phyloP scores from a whole-genome alignment of 2,329 filamentous ascomycete genomes.

The Atkinsonella hypoxylon region DNA sequence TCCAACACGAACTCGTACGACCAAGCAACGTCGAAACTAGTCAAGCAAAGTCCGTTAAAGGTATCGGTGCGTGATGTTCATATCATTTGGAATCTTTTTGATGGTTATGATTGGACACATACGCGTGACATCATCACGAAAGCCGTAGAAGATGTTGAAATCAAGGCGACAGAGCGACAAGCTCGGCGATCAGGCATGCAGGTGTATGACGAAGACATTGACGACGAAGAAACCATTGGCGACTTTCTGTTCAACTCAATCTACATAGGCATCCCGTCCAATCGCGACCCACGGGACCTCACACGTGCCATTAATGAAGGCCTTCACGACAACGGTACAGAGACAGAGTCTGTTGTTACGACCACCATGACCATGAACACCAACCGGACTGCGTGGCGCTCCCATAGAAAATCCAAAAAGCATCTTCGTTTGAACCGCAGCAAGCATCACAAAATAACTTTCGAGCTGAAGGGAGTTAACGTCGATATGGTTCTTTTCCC shows the following conservation, averaged over 20 bases:
- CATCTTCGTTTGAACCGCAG: conserved; percentile 69
- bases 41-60: conserved; percentile 58
- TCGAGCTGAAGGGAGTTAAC: conserved; percentile 77
- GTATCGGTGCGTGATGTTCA: conserved; percentile 77
- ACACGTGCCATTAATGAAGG: conserved; percentile 76
- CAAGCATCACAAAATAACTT: conserved; percentile 87
- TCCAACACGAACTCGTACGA: conserved; percentile 66
- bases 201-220: conserved; percentile 55
- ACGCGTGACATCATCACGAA: conserved; percentile 80
- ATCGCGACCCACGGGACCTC: conserved; percentile 73
- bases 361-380: conserved; percentile 54
- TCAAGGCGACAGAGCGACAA: conserved; percentile 65
- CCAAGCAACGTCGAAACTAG: conserved; percentile 46
- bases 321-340: conserved; percentile 73
- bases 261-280: conserved; percentile 85
- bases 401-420: conserved; percentile 34
- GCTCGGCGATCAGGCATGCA: conserved; percentile 44
- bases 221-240: conserved; percentile 77
- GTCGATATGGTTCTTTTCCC: conserved; percentile 75
- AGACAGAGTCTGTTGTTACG: conserved; percentile 80
- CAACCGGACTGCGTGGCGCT: conserved; percentile 32
- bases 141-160: conserved; percentile 79
- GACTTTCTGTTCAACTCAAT: conserved; percentile 98
- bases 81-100: conserved; percentile 94
- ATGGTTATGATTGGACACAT: conserved; percentile 90